phyloP scores from a whole-genome alignment of 2,329 filamentous ascomycete species.

The Diaporthe vaccinii region DNA sequence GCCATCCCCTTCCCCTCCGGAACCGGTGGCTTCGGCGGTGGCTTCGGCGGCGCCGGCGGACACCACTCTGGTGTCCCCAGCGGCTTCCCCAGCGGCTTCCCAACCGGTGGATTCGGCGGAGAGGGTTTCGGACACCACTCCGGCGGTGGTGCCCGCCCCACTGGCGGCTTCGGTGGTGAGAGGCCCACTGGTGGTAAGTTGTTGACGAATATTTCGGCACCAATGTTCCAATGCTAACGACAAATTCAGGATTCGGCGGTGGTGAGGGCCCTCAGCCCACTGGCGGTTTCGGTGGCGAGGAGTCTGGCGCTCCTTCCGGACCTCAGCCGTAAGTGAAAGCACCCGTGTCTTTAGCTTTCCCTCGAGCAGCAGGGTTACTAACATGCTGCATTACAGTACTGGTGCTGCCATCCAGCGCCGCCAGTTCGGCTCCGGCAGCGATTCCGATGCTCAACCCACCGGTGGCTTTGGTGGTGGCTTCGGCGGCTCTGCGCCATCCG shows the following conservation, averaged over 20 bases:
- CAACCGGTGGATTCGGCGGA: constrained; percentile 25
- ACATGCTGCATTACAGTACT: neutral
- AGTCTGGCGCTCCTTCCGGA: neutral
- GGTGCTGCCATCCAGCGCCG: neutral
- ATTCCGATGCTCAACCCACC: neutral
- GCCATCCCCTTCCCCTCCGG: neutral
- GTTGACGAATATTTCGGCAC: neutral
- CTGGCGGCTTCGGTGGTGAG: constrained; percentile 30
- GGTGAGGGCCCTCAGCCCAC: constrained; percentile 25
- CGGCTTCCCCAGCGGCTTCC: constrained; percentile 26
- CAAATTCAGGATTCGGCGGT: neutral
- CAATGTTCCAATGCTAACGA: neutral
- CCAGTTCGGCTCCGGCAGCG: neutral
- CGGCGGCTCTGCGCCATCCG: neutral
- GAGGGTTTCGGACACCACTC: constrained; percentile 22
- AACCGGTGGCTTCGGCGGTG: constrained; percentile 21
- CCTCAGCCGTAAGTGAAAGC: constrained; percentile 1
- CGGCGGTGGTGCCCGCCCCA: constrained; percentile 27
- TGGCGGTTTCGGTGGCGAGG: constrained; percentile 2
- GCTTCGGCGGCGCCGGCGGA: neutral
- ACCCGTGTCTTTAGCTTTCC: neutral
- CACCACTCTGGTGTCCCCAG: constrained; percentile 26
- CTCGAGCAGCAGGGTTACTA: neutral
- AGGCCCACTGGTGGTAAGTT: constrained; percentile 8
- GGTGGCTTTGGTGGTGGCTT: neutral